These are phyloP conservation scores for Pseudogymnoascus sp. DNA, from an alignment of 2,329 filamentous ascomycete species.

Conservation along the genomic window DNA sequence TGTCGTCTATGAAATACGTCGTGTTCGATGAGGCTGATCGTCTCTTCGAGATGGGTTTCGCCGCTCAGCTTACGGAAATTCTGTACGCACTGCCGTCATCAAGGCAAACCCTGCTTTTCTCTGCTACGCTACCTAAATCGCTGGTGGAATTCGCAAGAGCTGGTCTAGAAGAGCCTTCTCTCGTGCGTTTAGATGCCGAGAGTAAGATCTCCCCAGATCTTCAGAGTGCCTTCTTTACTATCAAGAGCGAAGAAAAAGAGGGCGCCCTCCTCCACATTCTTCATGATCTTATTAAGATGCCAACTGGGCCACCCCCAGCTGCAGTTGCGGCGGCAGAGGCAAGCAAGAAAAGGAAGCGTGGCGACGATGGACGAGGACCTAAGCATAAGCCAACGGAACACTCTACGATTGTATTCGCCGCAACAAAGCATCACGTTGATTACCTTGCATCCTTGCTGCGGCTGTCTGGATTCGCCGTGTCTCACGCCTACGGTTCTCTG, in stretches of 20 bases:
- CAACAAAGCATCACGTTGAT: conserved; percentile 96
- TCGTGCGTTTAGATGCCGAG: conserved; percentile 87
- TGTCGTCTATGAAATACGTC: conserved; percentile 87
- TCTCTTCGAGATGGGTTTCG: conserved; percentile 98
- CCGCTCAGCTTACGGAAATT: conserved; percentile 86
- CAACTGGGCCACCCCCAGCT: conserved; percentile 54
- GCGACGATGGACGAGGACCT: conserved; percentile 42
- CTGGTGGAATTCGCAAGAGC: conserved; percentile 93
- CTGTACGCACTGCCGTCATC: conserved; percentile 75
- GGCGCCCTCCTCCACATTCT: conserved; percentile 83
- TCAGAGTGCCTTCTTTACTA: conserved; percentile 88
- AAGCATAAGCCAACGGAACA: conserved; percentile 73
- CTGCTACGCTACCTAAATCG: conserved; percentile 86
- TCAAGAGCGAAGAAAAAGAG: conserved; percentile 91
- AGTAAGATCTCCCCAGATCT: conserved; percentile 93
- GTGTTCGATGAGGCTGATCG: conserved; percentile 98
- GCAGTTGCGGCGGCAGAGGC: conserved; percentile 31
- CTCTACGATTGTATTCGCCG: conserved; percentile 90
- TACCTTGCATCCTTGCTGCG: conserved; percentile 78
- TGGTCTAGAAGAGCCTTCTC: conserved; percentile 81
- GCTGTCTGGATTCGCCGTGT: conserved; percentile 76
- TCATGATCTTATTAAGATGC: conserved; percentile 88
- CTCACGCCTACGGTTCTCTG: conserved; percentile 88
- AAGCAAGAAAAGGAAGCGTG: conserved; percentile 67
- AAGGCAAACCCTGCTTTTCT: conserved; percentile 88